Evolutionary conservation across 345 rosid species (phyloP), one percentile per base, ranked within the genome.

Genomic region (Boechera stricta): DNA sequence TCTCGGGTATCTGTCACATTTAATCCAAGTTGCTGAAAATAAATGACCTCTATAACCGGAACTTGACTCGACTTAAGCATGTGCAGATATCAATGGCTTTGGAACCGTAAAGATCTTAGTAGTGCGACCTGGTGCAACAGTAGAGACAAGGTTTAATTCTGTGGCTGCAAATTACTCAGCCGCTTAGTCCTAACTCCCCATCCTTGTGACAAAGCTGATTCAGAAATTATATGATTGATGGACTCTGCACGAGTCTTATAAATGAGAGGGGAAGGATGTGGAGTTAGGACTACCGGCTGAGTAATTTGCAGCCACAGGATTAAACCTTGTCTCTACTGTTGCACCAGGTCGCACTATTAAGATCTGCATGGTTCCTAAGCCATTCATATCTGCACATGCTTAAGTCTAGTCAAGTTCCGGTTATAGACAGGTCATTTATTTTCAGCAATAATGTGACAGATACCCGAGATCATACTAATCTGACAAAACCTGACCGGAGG

Each of bases 381-480:
- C 21, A 18, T 18, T 18, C 1, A 18, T 18, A 68, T 52, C 13
- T 32, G 45, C 45, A 29, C 31, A 36, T 26, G 60, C 38, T 26
- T 1, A 9, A 49, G 42, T 51, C 47, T 7, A 15, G 39, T 60
- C 8, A 24, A 24, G 29, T 26, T 47, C 28, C 6, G 29, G 28
- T 33, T 60, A 36, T 62, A 32, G 21, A 73, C 29, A 44, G 70
- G 5, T 2, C 61, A 24, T 51, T 28, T 63, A 21, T 39, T 39
- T 60, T 60, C 75, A 32, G 56, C 13, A 13, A 73, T 10, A 41
- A 13, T 72, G 61, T 63, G 31, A 62, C 44, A 52, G 42, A 1
- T 5, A n/a, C 52, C 3, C 2, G 5, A 53, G 26, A 42, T 29
- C 16, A 11, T 56, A 42, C 5, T 56, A 36, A 36, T 62, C 18